Base-by-base conservation (phyloP, 495 filamentous ascomycete species). In the Lindgomyces ingoldianus region DNA sequence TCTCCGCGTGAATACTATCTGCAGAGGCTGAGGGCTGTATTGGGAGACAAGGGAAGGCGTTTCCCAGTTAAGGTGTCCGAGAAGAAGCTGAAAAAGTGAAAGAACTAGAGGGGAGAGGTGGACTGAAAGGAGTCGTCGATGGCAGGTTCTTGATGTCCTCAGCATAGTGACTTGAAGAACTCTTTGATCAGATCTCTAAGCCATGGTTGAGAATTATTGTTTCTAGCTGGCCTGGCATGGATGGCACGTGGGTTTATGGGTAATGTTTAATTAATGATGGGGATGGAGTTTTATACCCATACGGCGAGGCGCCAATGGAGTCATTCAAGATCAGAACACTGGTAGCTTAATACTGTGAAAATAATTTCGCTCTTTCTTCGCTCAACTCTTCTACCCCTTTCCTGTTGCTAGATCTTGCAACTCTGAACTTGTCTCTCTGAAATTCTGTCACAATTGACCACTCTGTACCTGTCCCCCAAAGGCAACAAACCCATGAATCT, bases 1-100 rank as follows among this genome's bases (percentile, higher is more conserved):
- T 29, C 47, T n/a, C 33, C 33, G 4, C 2, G 49, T 1, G 64
- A 62, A 14, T 57, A 67, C 46, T 66, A 54, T 48, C 6, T 54
- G 2, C 16, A 4, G 14, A 46, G 56, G 8, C 41, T 60, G 26
- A 36, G 50, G 42, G 49, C 25, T 24, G 14, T 50, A 2, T 19
- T 64, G 18, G 41, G 22, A 11, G 24, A 22, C 21, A 19, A 14
- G 6, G 46, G 59, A 0, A 39, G 63, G 47, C 36, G 29, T 47
- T 36, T 16, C 10, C 60, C 51, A n/a, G 60, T 65, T 24, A 36
- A 36, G 12, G 44, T 52, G n/a, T n/a, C n/a, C 47, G 25, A 30
- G 14, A 27, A 33, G 41, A 57, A 27, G n/a, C n/a, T n/a, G 24
- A 33, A 52, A 11, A 24, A 51, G 33, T 3, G 16, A 22, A 21